Evolutionary conservation across 352 stramenopile species (phyloP).

Genomic region (Blastocystis sp.): DNA sequence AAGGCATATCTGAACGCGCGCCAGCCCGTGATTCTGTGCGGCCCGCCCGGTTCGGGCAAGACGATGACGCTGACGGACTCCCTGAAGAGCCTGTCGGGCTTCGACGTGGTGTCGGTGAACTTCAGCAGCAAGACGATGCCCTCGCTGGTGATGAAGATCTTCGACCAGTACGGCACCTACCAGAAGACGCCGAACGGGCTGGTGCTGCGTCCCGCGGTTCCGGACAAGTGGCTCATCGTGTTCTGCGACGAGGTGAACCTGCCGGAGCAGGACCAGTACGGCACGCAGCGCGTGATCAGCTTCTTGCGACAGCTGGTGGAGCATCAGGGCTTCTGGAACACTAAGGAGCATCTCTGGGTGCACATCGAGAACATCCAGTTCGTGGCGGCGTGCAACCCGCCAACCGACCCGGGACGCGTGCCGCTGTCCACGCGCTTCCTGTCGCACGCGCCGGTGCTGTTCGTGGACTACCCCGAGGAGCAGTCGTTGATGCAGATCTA

Average conservation of each 20-base stretch:
- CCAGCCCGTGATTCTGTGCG: constrained; percentile 94
- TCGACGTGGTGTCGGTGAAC: constrained; percentile 97
- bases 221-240: constrained; percentile 95
- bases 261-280: constrained; percentile 94
- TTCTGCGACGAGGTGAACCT: constrained; percentile 99
- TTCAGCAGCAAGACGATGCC: constrained; percentile 97
- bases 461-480: constrained; percentile 97
- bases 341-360: constrained; percentile 85
- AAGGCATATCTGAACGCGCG: constrained; percentile 94
- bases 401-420: constrained; percentile 96
- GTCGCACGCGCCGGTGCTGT: constrained; percentile 94
- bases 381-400: constrained; percentile 97
- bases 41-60: constrained; percentile 96
- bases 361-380: constrained; percentile 90
- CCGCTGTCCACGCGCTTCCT: constrained; percentile 94
- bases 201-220: constrained; percentile 87
- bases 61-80: constrained; percentile 99
- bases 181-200: constrained; percentile 93
- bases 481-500: constrained; percentile 98
- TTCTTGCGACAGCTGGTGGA: constrained; percentile 98
- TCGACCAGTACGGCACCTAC: constrained; percentile 98
- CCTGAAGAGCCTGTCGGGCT: constrained; percentile 93
- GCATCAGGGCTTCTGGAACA: constrained; percentile 91
- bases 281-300: constrained; percentile 97
- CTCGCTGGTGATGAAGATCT: constrained; percentile 93